Conservation (phyloP, 2,329 filamentous ascomycete genomes). For the Chaetomium strumarium region DNA sequence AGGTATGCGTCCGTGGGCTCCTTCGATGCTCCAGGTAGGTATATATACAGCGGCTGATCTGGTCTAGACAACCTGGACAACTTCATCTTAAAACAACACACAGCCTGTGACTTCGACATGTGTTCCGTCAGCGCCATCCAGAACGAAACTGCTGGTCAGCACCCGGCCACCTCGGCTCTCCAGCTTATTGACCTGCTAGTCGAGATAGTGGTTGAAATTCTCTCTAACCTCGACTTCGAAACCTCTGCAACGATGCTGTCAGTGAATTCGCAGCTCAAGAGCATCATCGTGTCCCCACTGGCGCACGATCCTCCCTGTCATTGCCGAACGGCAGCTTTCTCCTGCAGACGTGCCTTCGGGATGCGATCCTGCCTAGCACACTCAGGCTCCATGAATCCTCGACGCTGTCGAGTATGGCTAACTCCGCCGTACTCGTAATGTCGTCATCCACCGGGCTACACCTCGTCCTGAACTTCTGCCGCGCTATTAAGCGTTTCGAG, state of each 20-base stretch:
- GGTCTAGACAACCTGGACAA: too few relatives aligned
- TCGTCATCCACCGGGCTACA: neutral
- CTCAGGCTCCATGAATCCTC: neutral
- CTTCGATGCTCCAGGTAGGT: too few relatives aligned
- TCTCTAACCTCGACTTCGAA: slow-evolving; percentile 38
- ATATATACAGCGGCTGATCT: too few relatives aligned
- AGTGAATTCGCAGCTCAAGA: slow-evolving; percentile 33
- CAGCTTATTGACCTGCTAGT: slow-evolving; percentile 29
- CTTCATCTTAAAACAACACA: too few relatives aligned
- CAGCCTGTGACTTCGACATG: neutral
- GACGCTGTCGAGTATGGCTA: neutral
- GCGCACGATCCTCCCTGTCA: slow-evolving; percentile 36
- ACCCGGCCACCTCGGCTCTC: neutral
- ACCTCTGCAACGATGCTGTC: slow-evolving; percentile 29
- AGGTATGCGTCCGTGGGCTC: too few relatives aligned
- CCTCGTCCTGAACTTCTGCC: slow-evolving; percentile 29
- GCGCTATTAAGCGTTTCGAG: slow-evolving; percentile 36
- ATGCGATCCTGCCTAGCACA: neutral
- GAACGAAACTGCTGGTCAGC: neutral
- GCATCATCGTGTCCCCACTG: slow-evolving; percentile 39
- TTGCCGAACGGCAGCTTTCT: slow-evolving; percentile 38
- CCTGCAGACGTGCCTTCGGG: slow-evolving; percentile 39
- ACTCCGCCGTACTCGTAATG: neutral
- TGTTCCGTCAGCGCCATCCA: neutral
- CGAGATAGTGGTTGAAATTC: slow-evolving; percentile 45